Evolutionary conservation across 768 basidiomycete genomes (phyloP), one percentile per base, ranked within the genome.

Genomic region (Lentinula detonsa): DNA sequence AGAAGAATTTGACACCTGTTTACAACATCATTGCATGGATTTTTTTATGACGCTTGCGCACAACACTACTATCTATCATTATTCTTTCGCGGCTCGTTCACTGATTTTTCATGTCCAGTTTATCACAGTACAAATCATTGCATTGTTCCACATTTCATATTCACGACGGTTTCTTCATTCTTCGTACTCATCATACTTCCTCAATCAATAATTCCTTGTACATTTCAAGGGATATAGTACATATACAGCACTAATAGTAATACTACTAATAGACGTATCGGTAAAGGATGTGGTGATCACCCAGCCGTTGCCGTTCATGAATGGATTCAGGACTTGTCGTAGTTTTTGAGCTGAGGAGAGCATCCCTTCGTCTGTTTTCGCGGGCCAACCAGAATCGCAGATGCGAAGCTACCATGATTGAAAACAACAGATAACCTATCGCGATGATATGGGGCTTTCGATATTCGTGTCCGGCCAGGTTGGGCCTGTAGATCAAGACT

Each of bases 401-500:
- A 60, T 78, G 78, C 8, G 74, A 64, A 3, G 79, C 73, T 10
- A 81, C 74, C 10, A 75, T 61, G 0, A 77, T 74, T 5, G 80
- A 72, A 63, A 84, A 84, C 6, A 79, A 62, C 18, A 86, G 68
- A 61, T 85, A 86, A n/a, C 83, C 83, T 57, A 86, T 82, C 1
- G 85, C 72, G 45, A 86, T 82, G 28, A 81, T 78, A 65, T 86
- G 84, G 7, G 83, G 84, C 62, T 69, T 81, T 40, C 83, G 78
- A 72, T 77, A 86, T 57, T 73, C 66, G 65, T 85, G 71, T 4
- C 66, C 72, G 8, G 74, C 69, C 31, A 85, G 75, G 56, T 71
- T 75, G 3, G 84, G 84, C 23, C 83, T 70, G 67, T 85, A 86
- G 57, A 86, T 74, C 59, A 85, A 71, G 53, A 81, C 79, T n/a